Evolutionary conservation across 805 yeast genomes (phyloP).

Genomic region (Wickerhamomyces sydowiorum): DNA sequence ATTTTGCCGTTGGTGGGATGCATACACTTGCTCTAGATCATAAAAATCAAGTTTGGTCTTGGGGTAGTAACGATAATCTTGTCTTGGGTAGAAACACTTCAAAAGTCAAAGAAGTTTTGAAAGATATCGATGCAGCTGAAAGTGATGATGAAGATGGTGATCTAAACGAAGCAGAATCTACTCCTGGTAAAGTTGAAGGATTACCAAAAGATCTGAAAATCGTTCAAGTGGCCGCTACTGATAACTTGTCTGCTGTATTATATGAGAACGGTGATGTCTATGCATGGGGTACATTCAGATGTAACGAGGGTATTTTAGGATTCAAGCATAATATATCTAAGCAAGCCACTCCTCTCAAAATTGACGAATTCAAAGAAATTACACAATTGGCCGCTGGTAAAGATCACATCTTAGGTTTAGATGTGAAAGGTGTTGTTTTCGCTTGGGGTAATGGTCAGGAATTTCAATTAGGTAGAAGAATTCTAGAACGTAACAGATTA

Average conservation of each 20-base stretch:
- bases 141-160: slow-evolving; percentile 69
- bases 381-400: slow-evolving; percentile 88
- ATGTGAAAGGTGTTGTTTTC: slow-evolving; percentile 76
- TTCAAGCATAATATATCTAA: slow-evolving; percentile 58
- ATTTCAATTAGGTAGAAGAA: slow-evolving; percentile 82
- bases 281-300: slow-evolving; percentile 97
- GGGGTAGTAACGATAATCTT: slow-evolving; percentile 96
- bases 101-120: slow-evolving; percentile 54
- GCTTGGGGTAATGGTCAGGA: slow-evolving; percentile 99
- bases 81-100: slow-evolving; percentile 87
- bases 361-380: slow-evolving; percentile 57
- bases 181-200: slow-evolving; percentile 73
- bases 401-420: slow-evolving; percentile 84
- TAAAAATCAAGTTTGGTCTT: slow-evolving; percentile 83
- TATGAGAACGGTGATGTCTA: slow-evolving; percentile 81
- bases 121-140: slow-evolving; percentile 57
- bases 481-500: slow-evolving; percentile 71
- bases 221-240: slow-evolving; percentile 86
- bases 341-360: slow-evolving; percentile 64
- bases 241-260: slow-evolving; percentile 79
- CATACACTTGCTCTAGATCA: slow-evolving; percentile 81
- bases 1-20: slow-evolving; percentile 94
- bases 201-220: slow-evolving; percentile 55
- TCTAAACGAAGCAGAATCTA: slow-evolving; percentile 81
- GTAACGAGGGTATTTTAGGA: slow-evolving; percentile 88